phyloP scores from a whole-genome alignment of 805 yeast species.

The Zygosaccharomyces gambellarensis region DNA sequence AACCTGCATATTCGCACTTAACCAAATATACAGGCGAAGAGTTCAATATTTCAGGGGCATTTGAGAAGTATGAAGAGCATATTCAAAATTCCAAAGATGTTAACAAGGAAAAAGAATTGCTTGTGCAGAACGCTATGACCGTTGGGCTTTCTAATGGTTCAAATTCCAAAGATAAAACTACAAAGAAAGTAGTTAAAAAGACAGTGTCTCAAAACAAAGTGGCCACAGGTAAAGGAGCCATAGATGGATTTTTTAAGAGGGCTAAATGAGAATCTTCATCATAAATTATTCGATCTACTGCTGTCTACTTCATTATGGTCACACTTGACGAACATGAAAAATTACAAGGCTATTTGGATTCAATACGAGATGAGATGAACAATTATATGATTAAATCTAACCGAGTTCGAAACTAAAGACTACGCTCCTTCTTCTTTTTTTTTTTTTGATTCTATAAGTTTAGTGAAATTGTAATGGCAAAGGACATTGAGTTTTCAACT shows the following conservation, averaged over 20 bases:
- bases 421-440: not conserved
- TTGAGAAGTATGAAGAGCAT: slow-evolving; percentile 32
- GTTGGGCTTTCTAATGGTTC: slow-evolving; percentile 25
- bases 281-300: not conserved
- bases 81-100: slow-evolving; percentile 14
- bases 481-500: slow-evolving; percentile 54
- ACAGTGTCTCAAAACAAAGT: slow-evolving; percentile 37
- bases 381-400: not conserved
- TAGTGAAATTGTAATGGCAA: slow-evolving; percentile 44
- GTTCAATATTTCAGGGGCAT: slow-evolving; percentile 31
- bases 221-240: slow-evolving; percentile 59
- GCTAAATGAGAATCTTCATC: not conserved
- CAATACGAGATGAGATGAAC: not conserved
- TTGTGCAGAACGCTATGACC: slow-evolving; percentile 32
- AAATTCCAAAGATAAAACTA: slow-evolving; percentile 11
- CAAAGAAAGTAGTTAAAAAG: slow-evolving; percentile 27
- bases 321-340: slow-evolving; percentile 6
- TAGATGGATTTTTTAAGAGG: slow-evolving; percentile 60
- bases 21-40: slow-evolving; percentile 14
- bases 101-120: slow-evolving; percentile 26
- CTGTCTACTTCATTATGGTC: not conserved
- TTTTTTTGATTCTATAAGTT: not conserved
- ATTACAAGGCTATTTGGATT: not conserved
- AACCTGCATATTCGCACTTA: slow-evolving; percentile 35
- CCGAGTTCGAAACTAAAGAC: not conserved